phyloP scores from a whole-genome alignment of 2,329 filamentous ascomycete genomes.

The Hypoxylon sp. region DNA sequence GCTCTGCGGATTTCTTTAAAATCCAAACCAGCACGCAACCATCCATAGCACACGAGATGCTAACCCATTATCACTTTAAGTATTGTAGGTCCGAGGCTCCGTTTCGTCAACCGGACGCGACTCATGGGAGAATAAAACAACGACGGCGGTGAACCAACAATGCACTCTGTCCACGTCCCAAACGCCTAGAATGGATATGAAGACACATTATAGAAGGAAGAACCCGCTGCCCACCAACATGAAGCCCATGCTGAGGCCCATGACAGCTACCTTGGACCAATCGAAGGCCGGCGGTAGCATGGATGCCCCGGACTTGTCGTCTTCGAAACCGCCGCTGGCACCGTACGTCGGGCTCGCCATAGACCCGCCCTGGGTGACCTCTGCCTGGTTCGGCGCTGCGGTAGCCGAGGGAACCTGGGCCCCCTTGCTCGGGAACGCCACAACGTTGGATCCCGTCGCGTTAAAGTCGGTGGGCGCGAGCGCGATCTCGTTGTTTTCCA shows the following conservation, averaged over 20 bases:
- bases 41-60: too few species aligned
- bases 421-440: constrained; percentile 58
- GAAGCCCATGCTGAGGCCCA: constrained; percentile 45
- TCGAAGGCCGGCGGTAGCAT: constrained; percentile 32
- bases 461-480: constrained; percentile 65
- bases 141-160: constrained; percentile 13
- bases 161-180: constrained; percentile 12
- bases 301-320: constrained; percentile 27
- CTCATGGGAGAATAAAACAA: not conserved
- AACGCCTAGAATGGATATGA: constrained; percentile 13
- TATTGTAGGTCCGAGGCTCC: too few species aligned
- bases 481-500: constrained; percentile 64
- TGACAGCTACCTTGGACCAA: constrained; percentile 37
- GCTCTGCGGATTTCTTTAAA: not conserved
- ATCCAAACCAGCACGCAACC: constrained; percentile 16
- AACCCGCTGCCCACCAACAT: constrained; percentile 48
- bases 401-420: constrained; percentile 61
- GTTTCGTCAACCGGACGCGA: not conserved
- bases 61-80: not conserved
- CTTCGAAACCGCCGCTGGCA: constrained; percentile 49
- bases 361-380: constrained; percentile 35
- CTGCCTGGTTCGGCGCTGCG: constrained; percentile 49
- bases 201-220: constrained; percentile 37
- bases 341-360: constrained; percentile 43
- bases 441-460: constrained; percentile 57